phyloP scores from a whole-genome alignment of 1,284 basidiomycete species.

The Cryptococcus depauperatus region DNA sequence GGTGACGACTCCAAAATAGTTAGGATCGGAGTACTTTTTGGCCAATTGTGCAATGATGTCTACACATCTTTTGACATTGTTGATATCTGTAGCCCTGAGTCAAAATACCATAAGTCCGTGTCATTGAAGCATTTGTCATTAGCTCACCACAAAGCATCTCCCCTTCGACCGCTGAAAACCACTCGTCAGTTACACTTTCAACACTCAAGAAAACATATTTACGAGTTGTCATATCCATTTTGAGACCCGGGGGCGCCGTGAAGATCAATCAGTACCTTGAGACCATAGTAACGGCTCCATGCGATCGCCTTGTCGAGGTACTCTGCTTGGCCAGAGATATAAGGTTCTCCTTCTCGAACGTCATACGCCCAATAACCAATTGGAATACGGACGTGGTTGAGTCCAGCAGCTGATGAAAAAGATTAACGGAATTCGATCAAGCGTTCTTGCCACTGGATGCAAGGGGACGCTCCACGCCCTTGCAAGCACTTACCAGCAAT shows the following conservation, averaged over 20 bases:
- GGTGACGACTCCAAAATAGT: slow-evolving; percentile 56
- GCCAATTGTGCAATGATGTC: slow-evolving; percentile 34
- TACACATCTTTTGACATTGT: slow-evolving; percentile 45
- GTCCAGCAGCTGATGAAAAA: slow-evolving; percentile 49
- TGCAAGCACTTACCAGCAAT: slow-evolving; percentile 59
- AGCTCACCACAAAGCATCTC: slow-evolving; percentile 56
- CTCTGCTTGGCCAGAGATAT: slow-evolving; percentile 61
- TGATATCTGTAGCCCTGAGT: slow-evolving; percentile 16
- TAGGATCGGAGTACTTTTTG: slow-evolving; percentile 34
- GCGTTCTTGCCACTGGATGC: neutral
- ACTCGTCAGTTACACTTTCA: too few species aligned
- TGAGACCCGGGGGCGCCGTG: slow-evolving; percentile 79
- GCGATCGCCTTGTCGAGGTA: slow-evolving; percentile 55
- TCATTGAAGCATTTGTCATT: neutral
- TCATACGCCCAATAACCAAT: slow-evolving; percentile 79
- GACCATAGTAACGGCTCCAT: slow-evolving; percentile 66
- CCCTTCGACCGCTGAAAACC: slow-evolving; percentile 61
- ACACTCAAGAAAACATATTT: too few species aligned
- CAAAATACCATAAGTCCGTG: neutral
- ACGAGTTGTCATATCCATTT: slow-evolving; percentile 74
- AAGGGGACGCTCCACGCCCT: too few species aligned
- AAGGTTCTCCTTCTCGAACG: slow-evolving; percentile 69
- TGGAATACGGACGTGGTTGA: slow-evolving; percentile 75
- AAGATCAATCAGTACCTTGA: slow-evolving; percentile 62
- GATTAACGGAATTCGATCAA: neutral